These are phyloP conservation scores for Eucalyptus paniculata DNA, from an alignment of 345 rosid species.

Conservation along the genomic window DNA sequence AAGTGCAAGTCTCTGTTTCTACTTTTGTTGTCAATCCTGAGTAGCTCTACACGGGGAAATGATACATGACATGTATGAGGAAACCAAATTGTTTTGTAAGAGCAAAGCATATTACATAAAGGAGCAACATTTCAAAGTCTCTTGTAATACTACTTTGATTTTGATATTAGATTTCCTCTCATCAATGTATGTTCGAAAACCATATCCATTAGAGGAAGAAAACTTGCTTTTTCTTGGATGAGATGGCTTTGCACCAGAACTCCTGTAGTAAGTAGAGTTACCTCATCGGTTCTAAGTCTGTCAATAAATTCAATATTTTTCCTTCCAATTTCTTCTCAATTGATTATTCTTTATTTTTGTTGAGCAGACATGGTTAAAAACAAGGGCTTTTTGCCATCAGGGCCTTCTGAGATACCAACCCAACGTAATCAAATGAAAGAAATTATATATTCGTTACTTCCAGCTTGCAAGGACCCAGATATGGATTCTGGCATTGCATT, in stretches of 20 bases:
- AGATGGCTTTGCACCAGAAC: neutral
- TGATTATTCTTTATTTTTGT: neutral
- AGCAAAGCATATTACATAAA: neutral
- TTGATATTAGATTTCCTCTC: neutral
- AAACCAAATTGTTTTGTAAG: neutral
- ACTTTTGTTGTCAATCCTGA: neutral
- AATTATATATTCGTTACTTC: conserved; percentile 71
- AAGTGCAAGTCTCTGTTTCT: neutral
- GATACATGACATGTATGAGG: neutral
- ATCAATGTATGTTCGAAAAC: neutral
- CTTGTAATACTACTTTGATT: neutral
- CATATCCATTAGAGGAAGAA: neutral
- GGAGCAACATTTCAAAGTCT: neutral
- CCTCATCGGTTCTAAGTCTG: neutral
- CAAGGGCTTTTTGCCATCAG: conserved; percentile 96
- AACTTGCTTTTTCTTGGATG: neutral
- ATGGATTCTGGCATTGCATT: conserved; percentile 72
- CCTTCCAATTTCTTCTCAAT: neutral
- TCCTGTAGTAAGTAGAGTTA: neutral
- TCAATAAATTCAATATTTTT: neutral
- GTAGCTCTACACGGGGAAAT: neutral
- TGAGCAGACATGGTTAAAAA: conserved; percentile 97
- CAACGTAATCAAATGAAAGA: conserved; percentile 90
- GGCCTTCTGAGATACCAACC: conserved; percentile 87
- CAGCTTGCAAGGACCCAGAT: conserved; percentile 94